Percentiles rank a stretch among this genome's conserved stretches.
Conservation (phyloP, 2,329 filamentous ascomycete genomes). For the Talaromyces amestolkiae region DNA sequence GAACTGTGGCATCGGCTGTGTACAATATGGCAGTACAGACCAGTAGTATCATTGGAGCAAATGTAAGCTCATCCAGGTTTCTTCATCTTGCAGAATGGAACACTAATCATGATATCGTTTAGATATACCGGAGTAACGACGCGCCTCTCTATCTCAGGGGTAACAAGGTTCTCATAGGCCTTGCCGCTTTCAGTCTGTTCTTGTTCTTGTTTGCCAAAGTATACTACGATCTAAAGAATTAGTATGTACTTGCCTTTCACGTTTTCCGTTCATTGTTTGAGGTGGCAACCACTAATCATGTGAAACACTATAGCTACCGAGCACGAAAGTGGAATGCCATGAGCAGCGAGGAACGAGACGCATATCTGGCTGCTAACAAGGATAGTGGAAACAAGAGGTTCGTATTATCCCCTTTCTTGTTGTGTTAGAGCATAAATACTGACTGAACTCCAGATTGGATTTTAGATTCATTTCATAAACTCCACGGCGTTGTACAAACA, state of each 20-base stretch:
- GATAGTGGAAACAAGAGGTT: slow-evolving; percentile 47
- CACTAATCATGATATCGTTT: background rate
- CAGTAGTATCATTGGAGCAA: slow-evolving; percentile 40
- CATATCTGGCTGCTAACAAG: slow-evolving; percentile 39
- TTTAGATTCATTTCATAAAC: slow-evolving; percentile 33
- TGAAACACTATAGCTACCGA: slow-evolving; percentile 27
- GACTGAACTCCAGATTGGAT: slow-evolving; percentile 31
- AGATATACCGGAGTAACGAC: slow-evolving; percentile 58
- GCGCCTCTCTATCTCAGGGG: slow-evolving; percentile 57
- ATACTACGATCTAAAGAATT: slow-evolving; percentile 43
- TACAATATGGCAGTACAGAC: slow-evolving; percentile 50
- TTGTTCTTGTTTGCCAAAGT: slow-evolving; percentile 48
- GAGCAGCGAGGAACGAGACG: slow-evolving; percentile 37
- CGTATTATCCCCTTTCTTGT: background rate
- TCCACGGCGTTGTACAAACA: background rate
- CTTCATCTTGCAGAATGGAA: background rate
- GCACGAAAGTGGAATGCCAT: slow-evolving; percentile 41
- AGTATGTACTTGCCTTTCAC: slow-evolving; percentile 27
- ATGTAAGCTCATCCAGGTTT: slow-evolving; percentile 29
- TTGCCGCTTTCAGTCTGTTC: slow-evolving; percentile 50
- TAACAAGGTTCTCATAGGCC: slow-evolving; percentile 57
- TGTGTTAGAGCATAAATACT: background rate
- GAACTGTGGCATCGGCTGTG: slow-evolving; percentile 45
- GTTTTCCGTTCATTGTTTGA: background rate
- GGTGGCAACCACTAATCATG: background rate